phyloP scores from a whole-genome alignment of 495 filamentous ascomycete species.

The Hamigera avellanea region DNA sequence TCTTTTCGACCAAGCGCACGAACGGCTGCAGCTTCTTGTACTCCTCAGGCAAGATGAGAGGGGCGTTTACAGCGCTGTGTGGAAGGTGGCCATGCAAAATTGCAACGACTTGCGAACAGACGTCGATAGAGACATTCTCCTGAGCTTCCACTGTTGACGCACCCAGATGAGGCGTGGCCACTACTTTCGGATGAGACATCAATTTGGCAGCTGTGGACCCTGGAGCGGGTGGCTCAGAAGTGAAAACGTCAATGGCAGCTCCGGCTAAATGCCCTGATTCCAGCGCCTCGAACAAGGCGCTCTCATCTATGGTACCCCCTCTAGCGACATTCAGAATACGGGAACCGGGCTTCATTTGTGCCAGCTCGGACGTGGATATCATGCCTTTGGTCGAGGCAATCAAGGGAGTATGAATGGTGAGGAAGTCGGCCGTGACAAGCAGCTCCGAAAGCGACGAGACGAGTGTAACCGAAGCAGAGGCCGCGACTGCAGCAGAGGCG shows the following conservation, averaged over 20 bases:
- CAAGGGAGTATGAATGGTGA: constrained; percentile 67
- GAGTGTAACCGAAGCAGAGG: constrained; percentile 44
- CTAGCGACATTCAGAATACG: constrained; percentile 60
- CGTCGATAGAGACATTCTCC: constrained; percentile 63
- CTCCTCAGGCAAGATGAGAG: constrained; percentile 61
- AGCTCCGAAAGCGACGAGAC: constrained; percentile 41
- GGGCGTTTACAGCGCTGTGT: constrained; percentile 60
- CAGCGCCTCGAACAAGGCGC: constrained; percentile 52
- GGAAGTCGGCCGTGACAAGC: constrained; percentile 51
- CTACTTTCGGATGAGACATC: constrained; percentile 49
- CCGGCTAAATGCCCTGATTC: constrained; percentile 57
- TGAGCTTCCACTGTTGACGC: constrained; percentile 67
- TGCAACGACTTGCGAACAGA: constrained; percentile 59
- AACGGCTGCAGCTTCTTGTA: constrained; percentile 59
- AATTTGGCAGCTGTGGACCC: constrained; percentile 42
- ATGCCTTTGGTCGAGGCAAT: constrained; percentile 58
- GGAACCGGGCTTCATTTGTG: constrained; percentile 52
- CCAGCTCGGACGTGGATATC: constrained; percentile 48
- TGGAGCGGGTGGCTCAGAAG: constrained; percentile 46
- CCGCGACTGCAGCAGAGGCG: constrained; percentile 47
- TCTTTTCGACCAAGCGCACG: constrained; percentile 54
- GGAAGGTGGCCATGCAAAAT: constrained; percentile 55
- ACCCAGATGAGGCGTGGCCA: constrained; percentile 61
- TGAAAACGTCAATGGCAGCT: constrained; percentile 67
- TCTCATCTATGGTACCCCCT: constrained; percentile 67